These are phyloP conservation scores for Trichoderma virens DNA, from an alignment of 495 filamentous ascomycete genomes.

Conservation along the genomic window DNA sequence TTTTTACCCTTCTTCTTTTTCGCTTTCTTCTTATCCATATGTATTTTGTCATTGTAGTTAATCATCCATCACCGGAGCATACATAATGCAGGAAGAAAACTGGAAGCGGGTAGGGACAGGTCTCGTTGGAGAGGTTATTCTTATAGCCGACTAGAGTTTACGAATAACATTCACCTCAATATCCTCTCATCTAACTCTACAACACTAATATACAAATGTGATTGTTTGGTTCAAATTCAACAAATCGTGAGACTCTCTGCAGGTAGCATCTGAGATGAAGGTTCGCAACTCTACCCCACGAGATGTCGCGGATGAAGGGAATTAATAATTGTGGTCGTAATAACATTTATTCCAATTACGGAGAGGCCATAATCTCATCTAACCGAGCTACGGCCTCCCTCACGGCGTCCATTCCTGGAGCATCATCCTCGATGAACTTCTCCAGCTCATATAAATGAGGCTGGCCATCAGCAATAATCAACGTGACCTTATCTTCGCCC, in stretches of 20 bases:
- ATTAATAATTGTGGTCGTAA: no score
- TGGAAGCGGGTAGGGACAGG: neutral
- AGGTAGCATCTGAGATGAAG: no score
- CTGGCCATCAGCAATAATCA: constrained; percentile 13
- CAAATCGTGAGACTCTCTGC: no score
- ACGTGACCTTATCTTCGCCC: constrained; percentile 12
- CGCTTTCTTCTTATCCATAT: neutral
- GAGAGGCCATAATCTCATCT: constrained; percentile 10
- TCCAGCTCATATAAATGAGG: constrained; percentile 17
- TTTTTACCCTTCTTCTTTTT: neutral
- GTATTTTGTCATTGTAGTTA: neutral
- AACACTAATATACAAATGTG: no score
- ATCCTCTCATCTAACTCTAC: no score
- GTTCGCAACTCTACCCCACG: no score
- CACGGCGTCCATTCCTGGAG: constrained; percentile 10
- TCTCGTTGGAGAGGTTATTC: neutral
- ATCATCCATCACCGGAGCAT: neutral
- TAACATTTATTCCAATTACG: no score
- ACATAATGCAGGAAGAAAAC: neutral
- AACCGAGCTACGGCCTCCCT: constrained; percentile 12
- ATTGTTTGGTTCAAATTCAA: no score
- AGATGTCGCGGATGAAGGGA: no score
- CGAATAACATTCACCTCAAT: constrained; percentile 6
- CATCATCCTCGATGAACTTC: constrained; percentile 14
- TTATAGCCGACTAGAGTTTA: neutral